Percentiles rank a stretch among this genome's conserved stretches.
Conservation (phyloP, 2,329 filamentous ascomycete genomes). For the Bertia moriformis region DNA sequence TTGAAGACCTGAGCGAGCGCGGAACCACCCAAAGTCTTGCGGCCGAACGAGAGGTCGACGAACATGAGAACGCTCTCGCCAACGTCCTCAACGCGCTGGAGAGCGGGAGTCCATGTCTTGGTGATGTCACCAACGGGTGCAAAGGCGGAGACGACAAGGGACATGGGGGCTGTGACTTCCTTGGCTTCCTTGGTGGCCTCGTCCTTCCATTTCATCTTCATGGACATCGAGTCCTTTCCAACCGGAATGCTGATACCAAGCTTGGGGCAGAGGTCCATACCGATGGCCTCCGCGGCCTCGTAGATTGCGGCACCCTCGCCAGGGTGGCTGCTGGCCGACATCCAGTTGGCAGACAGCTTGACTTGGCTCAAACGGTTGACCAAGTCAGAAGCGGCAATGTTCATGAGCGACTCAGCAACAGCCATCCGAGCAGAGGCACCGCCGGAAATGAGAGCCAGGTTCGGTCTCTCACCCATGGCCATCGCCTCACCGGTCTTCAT, state of each 20-base stretch:
- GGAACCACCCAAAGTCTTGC: conserved; percentile 74
- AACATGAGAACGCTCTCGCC: conserved; percentile 80
- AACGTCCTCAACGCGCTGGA: conserved; percentile 70
- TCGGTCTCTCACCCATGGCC: conserved; percentile 89
- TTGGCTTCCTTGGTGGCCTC: conserved; percentile 48
- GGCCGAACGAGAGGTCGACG: conserved; percentile 73
- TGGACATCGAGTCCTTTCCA: conserved; percentile 95
- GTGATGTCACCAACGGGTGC: conserved; percentile 67
- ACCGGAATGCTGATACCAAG: conserved; percentile 90
- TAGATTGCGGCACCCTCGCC: conserved; percentile 87
- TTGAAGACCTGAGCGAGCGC: conserved; percentile 81
- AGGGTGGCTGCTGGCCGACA: conserved; percentile 87
- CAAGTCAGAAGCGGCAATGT: conserved; percentile 56
- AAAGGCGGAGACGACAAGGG: conserved; percentile 82
- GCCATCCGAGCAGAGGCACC: conserved; percentile 91
- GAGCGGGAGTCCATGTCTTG: conserved; percentile 85
- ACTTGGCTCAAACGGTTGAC: conserved; percentile 45
- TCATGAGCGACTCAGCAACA: conserved; percentile 84
- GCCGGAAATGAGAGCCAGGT: conserved; percentile 75
- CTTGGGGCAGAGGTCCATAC: conserved; percentile 78
- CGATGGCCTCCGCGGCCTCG: conserved; percentile 83
- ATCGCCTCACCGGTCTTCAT: conserved; percentile 80
- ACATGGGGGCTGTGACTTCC: conserved; percentile 84
- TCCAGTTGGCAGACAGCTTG: conserved; percentile 93
- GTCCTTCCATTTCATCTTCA: conserved; percentile 94